Evolutionary conservation across 768 basidiomycete genomes (phyloP).

Genomic region (Lyophyllum atratum): DNA sequence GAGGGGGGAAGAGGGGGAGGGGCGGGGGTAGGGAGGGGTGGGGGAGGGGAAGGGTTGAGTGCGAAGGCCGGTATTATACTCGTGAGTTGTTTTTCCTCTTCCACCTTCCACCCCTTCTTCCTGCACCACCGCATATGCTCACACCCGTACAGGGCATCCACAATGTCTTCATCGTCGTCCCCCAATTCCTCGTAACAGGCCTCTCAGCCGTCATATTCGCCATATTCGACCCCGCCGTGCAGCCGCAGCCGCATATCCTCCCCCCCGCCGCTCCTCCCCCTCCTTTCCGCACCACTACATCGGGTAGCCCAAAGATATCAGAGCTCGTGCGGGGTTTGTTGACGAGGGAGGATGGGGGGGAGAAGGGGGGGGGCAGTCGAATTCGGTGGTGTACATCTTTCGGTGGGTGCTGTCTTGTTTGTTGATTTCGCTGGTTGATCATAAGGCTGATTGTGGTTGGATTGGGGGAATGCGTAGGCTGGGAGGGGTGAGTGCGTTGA

Average conservation of each 20-base stretch:
- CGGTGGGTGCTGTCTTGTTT: conserved; percentile 46
- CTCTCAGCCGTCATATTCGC: conserved; percentile 86
- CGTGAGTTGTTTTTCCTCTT: conserved; percentile 45
- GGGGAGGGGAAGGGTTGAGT: conserved; percentile 47
- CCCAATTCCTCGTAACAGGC: conserved; percentile 91
- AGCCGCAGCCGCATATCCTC: conserved; percentile 21
- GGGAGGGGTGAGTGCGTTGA: conserved; percentile 54
- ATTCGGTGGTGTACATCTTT: conserved; percentile 82
- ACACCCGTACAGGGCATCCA: conserved; percentile 74
- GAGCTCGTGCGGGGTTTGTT: not conserved
- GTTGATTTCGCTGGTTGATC: not conserved
- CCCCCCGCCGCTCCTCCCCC: not conserved
- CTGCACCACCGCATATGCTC: not conserved
- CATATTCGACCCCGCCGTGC: conserved; percentile 66
- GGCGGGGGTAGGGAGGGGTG: not conserved
- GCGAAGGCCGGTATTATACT: conserved; percentile 89
- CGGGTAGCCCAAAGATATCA: not conserved
- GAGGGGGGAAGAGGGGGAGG: not conserved
- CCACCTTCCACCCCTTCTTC: not conserved
- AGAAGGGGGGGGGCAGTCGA: conserved; percentile 37
- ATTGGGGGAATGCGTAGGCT: conserved; percentile 36
- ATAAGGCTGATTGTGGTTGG: not conserved
- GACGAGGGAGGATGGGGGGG: not conserved
- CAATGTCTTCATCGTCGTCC: conserved; percentile 91
- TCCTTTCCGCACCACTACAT: not conserved